Conservation (phyloP, 1,284 basidiomycete genomes). For the Marasmius tenuissimus region DNA sequence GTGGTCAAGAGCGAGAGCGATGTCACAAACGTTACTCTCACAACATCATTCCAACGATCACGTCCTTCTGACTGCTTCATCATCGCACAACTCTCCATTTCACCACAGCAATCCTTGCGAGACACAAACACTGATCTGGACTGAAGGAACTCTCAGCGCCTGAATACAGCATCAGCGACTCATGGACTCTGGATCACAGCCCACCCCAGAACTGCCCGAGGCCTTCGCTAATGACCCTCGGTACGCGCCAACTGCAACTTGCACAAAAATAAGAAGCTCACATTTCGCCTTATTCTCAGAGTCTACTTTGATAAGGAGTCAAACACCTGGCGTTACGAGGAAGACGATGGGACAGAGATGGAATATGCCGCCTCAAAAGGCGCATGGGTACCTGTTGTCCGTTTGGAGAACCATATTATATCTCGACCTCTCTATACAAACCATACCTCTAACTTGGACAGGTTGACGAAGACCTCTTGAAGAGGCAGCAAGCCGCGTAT, state of each 20-base stretch:
- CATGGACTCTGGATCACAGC: background rate
- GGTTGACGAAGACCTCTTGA: conserved; percentile 82
- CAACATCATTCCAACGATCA: background rate
- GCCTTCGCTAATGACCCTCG: conserved; percentile 10
- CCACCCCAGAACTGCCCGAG: conserved; percentile 6
- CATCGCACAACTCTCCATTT: background rate
- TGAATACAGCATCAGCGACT: background rate
- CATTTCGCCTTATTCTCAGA: conserved; percentile 23
- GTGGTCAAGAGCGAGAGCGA: background rate
- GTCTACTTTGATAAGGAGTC: conserved; percentile 79
- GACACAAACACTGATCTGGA: no score
- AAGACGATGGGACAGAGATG: conserved; percentile 84
- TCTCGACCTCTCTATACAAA: conserved; percentile 2
- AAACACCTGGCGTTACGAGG: conserved; percentile 86
- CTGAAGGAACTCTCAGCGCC: background rate
- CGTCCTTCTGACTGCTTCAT: background rate
- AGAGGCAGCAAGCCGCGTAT: conserved; percentile 91
- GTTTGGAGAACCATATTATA: conserved; percentile 25
- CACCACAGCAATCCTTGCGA: background rate
- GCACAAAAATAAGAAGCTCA: background rate
- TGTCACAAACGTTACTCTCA: background rate
- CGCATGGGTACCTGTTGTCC: conserved; percentile 81
- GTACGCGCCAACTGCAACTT: background rate
- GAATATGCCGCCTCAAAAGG: conserved; percentile 82
- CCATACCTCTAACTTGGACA: conserved; percentile 28